phyloP scores from a whole-genome alignment of 805 yeast genomes.

The Ogataea salicorniae region DNA sequence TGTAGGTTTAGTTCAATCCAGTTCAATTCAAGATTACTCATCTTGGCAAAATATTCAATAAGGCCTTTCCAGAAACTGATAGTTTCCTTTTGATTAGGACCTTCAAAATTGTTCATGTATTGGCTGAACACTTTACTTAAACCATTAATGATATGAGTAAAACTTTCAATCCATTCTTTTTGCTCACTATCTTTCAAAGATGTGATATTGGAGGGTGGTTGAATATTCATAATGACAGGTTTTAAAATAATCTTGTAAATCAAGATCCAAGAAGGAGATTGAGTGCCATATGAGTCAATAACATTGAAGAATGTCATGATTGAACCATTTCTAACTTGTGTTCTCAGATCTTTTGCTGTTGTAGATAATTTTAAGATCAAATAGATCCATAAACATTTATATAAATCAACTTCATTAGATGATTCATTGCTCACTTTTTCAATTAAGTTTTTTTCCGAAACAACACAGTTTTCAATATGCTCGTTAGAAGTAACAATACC shows the following conservation, averaged over 20 bases:
- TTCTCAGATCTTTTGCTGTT: slow-evolving; percentile 58
- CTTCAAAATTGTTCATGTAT: slow-evolving; percentile 38
- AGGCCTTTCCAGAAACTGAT: slow-evolving; percentile 52
- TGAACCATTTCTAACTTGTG: slow-evolving; percentile 86
- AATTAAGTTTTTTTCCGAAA: slow-evolving; percentile 7
- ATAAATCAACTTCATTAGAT: slow-evolving; percentile 14
- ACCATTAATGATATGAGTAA: slow-evolving; percentile 58
- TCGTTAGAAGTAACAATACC: slow-evolving; percentile 16
- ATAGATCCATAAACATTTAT: slow-evolving; percentile 55
- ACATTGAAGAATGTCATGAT: slow-evolving; percentile 84
- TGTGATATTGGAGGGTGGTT: slow-evolving; percentile 9
- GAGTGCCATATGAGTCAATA: slow-evolving; percentile 61
- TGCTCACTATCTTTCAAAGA: slow-evolving; percentile 3
- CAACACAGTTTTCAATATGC: slow-evolving; percentile 15
- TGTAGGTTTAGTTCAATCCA: slow-evolving; percentile 50
- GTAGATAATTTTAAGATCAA: slow-evolving; percentile 56
- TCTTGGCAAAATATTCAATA: slow-evolving; percentile 40
- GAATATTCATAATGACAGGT: slow-evolving; percentile 35
- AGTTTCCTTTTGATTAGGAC: slow-evolving; percentile 12
- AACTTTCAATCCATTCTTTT: slow-evolving; percentile 55
- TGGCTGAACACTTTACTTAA: slow-evolving; percentile 53
- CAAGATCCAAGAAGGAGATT: slow-evolving; percentile 61
- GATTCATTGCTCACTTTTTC: slow-evolving; percentile 7
- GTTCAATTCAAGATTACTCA: slow-evolving; percentile 34
- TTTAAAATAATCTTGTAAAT: slow-evolving; percentile 60